These are phyloP conservation scores for Eimeria falciformis DNA, from an alignment of 169 alveolate species.

Conservation along the genomic window DNA sequence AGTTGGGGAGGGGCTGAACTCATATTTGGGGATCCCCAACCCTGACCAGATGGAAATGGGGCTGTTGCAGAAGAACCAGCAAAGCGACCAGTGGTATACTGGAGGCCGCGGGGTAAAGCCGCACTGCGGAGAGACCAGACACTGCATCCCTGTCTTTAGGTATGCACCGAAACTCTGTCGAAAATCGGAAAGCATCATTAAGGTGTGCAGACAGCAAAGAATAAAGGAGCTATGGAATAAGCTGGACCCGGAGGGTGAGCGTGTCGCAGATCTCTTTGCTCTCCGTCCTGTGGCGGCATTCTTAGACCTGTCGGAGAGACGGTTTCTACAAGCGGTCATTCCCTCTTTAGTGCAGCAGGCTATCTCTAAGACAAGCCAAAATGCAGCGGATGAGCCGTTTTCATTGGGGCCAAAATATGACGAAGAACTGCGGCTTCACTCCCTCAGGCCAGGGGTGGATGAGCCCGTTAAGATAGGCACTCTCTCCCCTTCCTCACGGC, in stretches of 20 bases:
- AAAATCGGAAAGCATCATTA: conserved; percentile 26
- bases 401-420: background rate
- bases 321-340: background rate
- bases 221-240: conserved; percentile 25
- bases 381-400: background rate
- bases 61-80: conserved; percentile 28
- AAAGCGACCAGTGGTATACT: background rate
- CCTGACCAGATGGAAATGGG: background rate
- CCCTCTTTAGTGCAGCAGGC: conserved; percentile 12
- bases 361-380: background rate
- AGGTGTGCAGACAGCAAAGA: conserved; percentile 24
- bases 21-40: background rate
- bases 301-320: background rate
- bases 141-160: conserved; percentile 37
- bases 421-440: background rate
- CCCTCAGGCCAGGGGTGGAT: background rate
- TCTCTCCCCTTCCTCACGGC: background rate
- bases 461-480: conserved; percentile 9
- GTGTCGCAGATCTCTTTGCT: conserved; percentile 38
- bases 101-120: background rate
- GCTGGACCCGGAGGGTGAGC: background rate
- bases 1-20: background rate
- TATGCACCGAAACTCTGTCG: conserved; percentile 52
- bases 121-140: conserved; percentile 27
- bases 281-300: conserved; percentile 9